These are phyloP conservation scores for Parasitella parasitica DNA, from an alignment of 371 early-diverging fungal genomes.

Conservation along the genomic window DNA sequence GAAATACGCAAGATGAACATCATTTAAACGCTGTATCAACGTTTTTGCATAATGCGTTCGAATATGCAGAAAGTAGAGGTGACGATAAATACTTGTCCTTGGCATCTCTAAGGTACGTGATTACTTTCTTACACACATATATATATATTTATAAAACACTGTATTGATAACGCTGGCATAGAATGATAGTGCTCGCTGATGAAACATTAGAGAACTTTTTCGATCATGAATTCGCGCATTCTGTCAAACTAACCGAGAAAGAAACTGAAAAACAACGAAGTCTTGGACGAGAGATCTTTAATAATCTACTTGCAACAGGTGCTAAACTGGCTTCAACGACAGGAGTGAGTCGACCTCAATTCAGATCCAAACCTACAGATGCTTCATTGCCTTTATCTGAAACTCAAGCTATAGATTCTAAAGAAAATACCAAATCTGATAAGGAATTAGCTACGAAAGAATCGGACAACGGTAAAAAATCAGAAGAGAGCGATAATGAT, in stretches of 20 bases:
- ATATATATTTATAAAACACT: not conserved
- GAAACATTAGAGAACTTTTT: conserved; percentile 72
- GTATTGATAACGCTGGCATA: conserved; percentile 7
- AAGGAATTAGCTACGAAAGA: too few species aligned
- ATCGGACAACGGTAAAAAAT: too few species aligned
- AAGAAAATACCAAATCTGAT: conserved; percentile 2
- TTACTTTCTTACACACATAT: not conserved
- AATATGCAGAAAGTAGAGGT: conserved; percentile 57
- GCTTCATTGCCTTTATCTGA: conserved; percentile 15
- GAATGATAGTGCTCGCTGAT: conserved; percentile 76
- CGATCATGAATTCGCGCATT: conserved; percentile 61
- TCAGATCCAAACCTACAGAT: conserved; percentile 7
- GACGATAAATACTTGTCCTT: conserved; percentile 34
- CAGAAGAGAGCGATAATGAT: not conserved
- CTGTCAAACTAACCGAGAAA: conserved; percentile 67
- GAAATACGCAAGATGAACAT: conserved; percentile 59
- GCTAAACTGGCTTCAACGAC: conserved; percentile 36
- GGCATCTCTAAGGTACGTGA: conserved; percentile 38
- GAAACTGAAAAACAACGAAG: conserved; percentile 56
- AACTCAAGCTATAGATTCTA: conserved; percentile 10
- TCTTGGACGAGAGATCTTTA: conserved; percentile 60
- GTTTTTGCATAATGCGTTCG: conserved; percentile 68
- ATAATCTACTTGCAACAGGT: conserved; percentile 49
- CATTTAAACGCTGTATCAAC: conserved; percentile 71
- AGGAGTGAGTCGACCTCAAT: conserved; percentile 20